These are phyloP conservation scores for Heliamphora pulchella DNA, from an alignment of 179 eudicot genomes.

Conservation along the genomic window DNA sequence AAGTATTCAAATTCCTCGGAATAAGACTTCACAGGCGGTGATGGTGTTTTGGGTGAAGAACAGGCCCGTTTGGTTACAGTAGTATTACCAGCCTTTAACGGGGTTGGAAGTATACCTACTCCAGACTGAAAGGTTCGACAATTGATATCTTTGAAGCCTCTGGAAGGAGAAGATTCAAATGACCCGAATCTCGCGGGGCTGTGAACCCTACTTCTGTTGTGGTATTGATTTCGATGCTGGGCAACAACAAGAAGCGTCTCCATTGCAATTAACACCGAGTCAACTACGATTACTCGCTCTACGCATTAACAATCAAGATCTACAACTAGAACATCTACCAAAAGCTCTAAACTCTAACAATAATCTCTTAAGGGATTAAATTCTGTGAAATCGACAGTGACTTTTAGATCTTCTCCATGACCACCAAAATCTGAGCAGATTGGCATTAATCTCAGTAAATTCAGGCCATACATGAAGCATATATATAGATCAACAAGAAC, in stretches of 20 bases:
- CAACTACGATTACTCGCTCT: constrained; percentile 9
- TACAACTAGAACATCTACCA: constrained; percentile 8
- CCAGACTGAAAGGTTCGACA: constrained; percentile 62
- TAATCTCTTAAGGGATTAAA: not conserved
- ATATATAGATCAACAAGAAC: not conserved
- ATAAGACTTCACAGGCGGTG: constrained; percentile 13
- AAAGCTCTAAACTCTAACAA: constrained; percentile 8
- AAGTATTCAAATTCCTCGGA: constrained; percentile 22
- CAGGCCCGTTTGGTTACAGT: constrained; percentile 36
- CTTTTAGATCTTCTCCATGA: constrained; percentile 41
- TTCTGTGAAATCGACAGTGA: constrained; percentile 8
- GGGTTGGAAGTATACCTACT: constrained; percentile 46
- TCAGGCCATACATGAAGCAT: constrained; percentile 11
- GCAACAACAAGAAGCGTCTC: constrained; percentile 62
- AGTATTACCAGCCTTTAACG: constrained; percentile 27
- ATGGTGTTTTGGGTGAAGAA: constrained; percentile 40
- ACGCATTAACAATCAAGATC: constrained; percentile 4
- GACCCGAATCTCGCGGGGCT: constrained; percentile 38
- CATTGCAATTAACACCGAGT: constrained; percentile 28
- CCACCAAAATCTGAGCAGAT: constrained; percentile 43
- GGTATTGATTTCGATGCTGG: constrained; percentile 49
- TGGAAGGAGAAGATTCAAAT: constrained; percentile 31
- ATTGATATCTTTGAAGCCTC: constrained; percentile 48
- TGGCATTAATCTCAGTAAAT: constrained; percentile 21
- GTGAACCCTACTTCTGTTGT: constrained; percentile 31